Percentiles rank a stretch among this genome's conserved stretches.
phyloP scores from a whole-genome alignment of 305 asterid species.

The Fraxinus angustifolia region DNA sequence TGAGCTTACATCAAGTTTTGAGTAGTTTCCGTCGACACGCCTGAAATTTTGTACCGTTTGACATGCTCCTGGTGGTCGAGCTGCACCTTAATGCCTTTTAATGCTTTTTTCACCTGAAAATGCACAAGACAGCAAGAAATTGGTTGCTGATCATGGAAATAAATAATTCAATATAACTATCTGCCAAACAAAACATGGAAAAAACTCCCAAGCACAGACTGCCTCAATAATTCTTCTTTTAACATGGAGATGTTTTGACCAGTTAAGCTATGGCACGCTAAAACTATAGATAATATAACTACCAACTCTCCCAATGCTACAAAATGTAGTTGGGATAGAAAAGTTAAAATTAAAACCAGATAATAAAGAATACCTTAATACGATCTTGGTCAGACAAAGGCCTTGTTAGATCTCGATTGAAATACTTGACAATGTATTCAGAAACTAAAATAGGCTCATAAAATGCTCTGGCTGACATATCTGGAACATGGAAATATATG shows the following conservation, averaged over 20 bases:
- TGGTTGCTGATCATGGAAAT: background rate
- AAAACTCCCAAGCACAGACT: background rate
- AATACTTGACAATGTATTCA: constrained; percentile 31
- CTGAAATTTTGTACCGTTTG: constrained; percentile 46
- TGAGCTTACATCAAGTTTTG: constrained; percentile 42
- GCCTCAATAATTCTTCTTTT: background rate
- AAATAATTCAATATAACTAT: background rate
- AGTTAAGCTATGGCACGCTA: background rate
- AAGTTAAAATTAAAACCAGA: background rate
- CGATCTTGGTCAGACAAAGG: constrained; percentile 61
- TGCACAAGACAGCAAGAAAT: background rate
- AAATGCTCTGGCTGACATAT: constrained; percentile 75
- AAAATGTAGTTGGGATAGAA: background rate
- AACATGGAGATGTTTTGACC: background rate
- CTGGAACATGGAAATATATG: constrained; percentile 39
- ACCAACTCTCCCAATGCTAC: background rate
- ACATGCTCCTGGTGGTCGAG: constrained; percentile 22
- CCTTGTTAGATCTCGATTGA: constrained; percentile 35
- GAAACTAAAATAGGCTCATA: constrained; percentile 51
- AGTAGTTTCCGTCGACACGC: constrained; percentile 37
- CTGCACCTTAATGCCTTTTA: constrained; percentile 57
- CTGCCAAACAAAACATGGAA: background rate
- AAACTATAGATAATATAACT: background rate
- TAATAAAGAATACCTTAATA: constrained; percentile 43
- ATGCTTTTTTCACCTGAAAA: constrained; percentile 48